A percentile compares a stretch with the other conserved stretches of the same genome.
phyloP scores from a whole-genome alignment of 208 protist species.

The Crithidia mellificae region DNA sequence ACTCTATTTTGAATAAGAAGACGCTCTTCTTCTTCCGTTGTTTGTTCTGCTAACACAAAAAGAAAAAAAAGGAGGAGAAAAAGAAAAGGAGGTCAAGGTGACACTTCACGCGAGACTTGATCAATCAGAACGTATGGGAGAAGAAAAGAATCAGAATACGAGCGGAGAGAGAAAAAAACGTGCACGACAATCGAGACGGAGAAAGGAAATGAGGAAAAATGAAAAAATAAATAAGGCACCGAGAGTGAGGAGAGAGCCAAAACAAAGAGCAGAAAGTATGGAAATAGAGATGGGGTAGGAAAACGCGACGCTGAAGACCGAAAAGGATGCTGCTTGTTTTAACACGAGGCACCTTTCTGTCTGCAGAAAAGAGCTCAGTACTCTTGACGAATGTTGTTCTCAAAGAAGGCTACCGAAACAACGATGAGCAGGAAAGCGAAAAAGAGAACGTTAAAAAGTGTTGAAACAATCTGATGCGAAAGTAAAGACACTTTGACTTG shows the following conservation, averaged over 20 bases:
- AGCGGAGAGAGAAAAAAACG: neutral
- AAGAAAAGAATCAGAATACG: conserved; percentile 1
- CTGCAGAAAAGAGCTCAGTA: neutral
- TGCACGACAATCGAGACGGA: neutral
- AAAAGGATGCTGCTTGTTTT: neutral
- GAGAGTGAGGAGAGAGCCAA: too few relatives aligned
- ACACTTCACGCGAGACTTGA: neutral
- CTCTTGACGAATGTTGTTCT: neutral
- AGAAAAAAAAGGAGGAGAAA: too few relatives aligned
- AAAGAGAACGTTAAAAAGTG: too few relatives aligned
- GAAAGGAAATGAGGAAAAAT: too few relatives aligned
- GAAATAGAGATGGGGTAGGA: too few relatives aligned
- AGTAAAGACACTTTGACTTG: too few relatives aligned
- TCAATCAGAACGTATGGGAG: neutral
- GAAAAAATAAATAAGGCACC: too few relatives aligned
- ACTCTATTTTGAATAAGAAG: conserved; percentile 9
- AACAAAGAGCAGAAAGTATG: too few relatives aligned
- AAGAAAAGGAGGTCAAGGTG: conserved; percentile 7
- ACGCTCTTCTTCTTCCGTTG: neutral
- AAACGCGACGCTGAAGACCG: too few relatives aligned
- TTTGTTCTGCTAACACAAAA: too few relatives aligned
- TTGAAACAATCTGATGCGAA: too few relatives aligned
- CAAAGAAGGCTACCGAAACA: neutral
- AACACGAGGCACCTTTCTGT: neutral
- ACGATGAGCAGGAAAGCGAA: neutral